phyloP scores from a whole-genome alignment of 495 filamentous ascomycete genomes.

The Platismatia glauca region DNA sequence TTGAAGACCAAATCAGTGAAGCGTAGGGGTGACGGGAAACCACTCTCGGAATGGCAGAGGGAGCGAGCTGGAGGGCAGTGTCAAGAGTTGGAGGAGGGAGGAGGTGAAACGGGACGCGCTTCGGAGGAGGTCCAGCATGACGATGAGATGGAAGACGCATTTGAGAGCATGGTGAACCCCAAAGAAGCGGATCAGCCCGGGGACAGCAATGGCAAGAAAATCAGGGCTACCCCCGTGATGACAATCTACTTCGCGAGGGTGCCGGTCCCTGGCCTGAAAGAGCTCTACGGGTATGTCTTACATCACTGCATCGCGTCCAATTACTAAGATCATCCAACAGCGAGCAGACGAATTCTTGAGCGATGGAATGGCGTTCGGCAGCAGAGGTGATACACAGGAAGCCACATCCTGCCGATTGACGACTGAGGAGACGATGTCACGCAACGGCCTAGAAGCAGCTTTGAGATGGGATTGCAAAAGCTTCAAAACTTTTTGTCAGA shows the following conservation, averaged over 20 bases:
- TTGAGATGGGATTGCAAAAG: not conserved
- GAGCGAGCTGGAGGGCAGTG: conserved; percentile 8
- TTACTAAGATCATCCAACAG: conserved; percentile 5
- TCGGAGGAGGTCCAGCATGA: conserved; percentile 8
- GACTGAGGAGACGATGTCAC: not conserved
- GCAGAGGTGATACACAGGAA: not conserved
- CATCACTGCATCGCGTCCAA: not conserved
- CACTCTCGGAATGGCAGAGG: conserved; percentile 9
- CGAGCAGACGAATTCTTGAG: conserved; percentile 33
- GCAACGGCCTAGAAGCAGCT: not conserved
- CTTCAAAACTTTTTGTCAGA: not conserved
- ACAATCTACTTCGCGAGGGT: conserved; percentile 50
- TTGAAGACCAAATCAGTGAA: conserved; percentile 30
- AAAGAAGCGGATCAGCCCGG: conserved; percentile 20
- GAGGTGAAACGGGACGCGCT: not conserved
- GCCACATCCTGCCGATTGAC: not conserved
- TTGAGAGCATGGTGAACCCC: conserved; percentile 46
- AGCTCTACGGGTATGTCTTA: conserved; percentile 34
- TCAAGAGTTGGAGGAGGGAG: not conserved
- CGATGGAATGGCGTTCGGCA: too few relatives aligned
- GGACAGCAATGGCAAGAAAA: conserved; percentile 23
- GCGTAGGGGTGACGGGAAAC: conserved; percentile 11
- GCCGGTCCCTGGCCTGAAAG: conserved; percentile 44
- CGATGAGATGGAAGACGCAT: conserved; percentile 40
- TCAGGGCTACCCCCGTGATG: conserved; percentile 38